Conservation (phyloP, 1,284 basidiomycete genomes). For the Macrocystidia cucumis region DNA sequence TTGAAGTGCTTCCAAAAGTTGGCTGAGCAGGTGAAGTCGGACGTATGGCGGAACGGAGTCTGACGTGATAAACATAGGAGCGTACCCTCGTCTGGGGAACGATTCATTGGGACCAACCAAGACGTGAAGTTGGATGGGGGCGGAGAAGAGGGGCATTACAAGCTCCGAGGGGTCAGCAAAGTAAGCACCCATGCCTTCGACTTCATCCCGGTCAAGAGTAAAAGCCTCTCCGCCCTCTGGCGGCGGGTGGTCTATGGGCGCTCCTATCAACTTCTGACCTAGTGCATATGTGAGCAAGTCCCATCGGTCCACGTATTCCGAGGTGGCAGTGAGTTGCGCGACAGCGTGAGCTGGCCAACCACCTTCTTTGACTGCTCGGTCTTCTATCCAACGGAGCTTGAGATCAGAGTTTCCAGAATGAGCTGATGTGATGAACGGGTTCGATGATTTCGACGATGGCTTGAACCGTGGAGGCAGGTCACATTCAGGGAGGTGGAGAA, state of each 20-base stretch:
- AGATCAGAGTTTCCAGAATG: slow-evolving; percentile 60
- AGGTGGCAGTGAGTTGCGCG: slow-evolving; percentile 39
- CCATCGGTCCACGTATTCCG: slow-evolving; percentile 36
- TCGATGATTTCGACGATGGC: slow-evolving; percentile 57
- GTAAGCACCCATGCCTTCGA: slow-evolving; percentile 61
- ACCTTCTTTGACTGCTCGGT: slow-evolving; percentile 77
- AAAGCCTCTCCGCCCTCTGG: slow-evolving; percentile 16
- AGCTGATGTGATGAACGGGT: slow-evolving; percentile 55
- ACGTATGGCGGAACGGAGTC: slow-evolving; percentile 73
- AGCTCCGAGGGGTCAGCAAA: slow-evolving; percentile 38
- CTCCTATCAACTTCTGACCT: slow-evolving; percentile 40
- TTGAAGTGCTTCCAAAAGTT: slow-evolving; percentile 48
- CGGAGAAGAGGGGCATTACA: slow-evolving; percentile 54
- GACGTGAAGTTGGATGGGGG: slow-evolving; percentile 63
- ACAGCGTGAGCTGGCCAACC: slow-evolving; percentile 79
- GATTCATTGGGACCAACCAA: slow-evolving; percentile 44
- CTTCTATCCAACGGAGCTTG: slow-evolving; percentile 75
- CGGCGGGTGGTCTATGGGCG: slow-evolving; percentile 18
- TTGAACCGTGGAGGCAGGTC: slow-evolving; percentile 64
- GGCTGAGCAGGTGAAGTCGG: slow-evolving; percentile 75
- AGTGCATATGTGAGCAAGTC: slow-evolving; percentile 41
- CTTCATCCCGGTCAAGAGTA: slow-evolving; percentile 46
- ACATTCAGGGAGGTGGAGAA: slow-evolving; percentile 72
- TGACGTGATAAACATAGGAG: slow-evolving; percentile 79
- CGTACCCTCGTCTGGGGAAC: slow-evolving; percentile 46